Conservation (phyloP, 2,329 filamentous ascomycete species). For the Aspergillus pseudoterreus region DNA sequence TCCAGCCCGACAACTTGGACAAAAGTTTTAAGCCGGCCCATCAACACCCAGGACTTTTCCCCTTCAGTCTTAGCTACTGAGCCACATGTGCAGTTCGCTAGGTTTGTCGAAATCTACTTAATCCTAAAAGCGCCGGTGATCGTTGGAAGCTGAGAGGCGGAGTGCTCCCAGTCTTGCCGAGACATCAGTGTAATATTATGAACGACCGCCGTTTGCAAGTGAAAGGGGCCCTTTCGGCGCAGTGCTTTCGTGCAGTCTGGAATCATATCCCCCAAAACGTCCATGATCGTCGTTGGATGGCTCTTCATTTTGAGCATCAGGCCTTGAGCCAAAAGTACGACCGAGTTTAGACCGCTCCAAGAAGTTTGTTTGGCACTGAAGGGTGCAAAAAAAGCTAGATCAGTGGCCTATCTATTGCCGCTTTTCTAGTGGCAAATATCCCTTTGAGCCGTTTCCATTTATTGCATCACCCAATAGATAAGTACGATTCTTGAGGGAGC, state of each 20-base stretch:
- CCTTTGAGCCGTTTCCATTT: slow-evolving; percentile 12
- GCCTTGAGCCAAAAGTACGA: slow-evolving; percentile 16
- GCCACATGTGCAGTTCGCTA: slow-evolving; percentile 9
- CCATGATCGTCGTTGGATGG: background rate
- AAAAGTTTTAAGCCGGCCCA: slow-evolving; percentile 10
- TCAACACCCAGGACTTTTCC: slow-evolving; percentile 8
- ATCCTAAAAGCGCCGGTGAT: slow-evolving; percentile 3
- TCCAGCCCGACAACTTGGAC: slow-evolving; percentile 11
- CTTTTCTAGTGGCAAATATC: slow-evolving; percentile 28
- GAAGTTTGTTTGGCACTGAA: slow-evolving; percentile 23
- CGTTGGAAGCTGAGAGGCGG: slow-evolving; percentile 3
- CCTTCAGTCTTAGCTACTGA: slow-evolving; percentile 8
- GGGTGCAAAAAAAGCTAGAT: slow-evolving; percentile 13
- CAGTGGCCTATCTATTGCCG: slow-evolving; percentile 20
- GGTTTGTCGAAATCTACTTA: slow-evolving; percentile 4
- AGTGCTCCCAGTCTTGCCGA: slow-evolving; percentile 10
- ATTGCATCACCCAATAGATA: slow-evolving; percentile 11
- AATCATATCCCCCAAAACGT: background rate
- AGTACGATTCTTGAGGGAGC: slow-evolving; percentile 15
- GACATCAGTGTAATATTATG: slow-evolving; percentile 15
- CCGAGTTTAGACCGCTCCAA: slow-evolving; percentile 20
- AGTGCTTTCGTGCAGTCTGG: background rate
- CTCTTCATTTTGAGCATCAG: background rate
- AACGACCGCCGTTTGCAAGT: slow-evolving; percentile 15
- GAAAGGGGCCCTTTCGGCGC: background rate